Evolutionary conservation across 305 asterid genomes (phyloP).

Genomic region (Stenogyne calaminthoides): DNA sequence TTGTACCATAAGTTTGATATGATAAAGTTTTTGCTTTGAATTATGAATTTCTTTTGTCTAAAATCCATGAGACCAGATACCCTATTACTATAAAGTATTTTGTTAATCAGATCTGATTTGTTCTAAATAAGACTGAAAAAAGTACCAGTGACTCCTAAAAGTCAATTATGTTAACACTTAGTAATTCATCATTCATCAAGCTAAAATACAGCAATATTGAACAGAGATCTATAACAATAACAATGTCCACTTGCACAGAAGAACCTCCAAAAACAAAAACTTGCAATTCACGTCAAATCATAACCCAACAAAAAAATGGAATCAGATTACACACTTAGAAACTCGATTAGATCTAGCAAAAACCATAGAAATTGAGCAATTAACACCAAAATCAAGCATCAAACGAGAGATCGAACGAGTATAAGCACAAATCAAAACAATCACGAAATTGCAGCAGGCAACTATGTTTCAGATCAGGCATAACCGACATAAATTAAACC

Average conservation of each 20-base stretch:
- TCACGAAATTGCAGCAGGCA: conserved; percentile 1
- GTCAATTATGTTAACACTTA: background rate
- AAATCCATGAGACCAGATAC: conserved; percentile 14
- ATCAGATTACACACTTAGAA: conserved; percentile 13
- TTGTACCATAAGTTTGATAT: background rate
- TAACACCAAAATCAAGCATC: conserved; percentile 23
- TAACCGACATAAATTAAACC: conserved; percentile 10
- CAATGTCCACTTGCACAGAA: conserved; percentile 19
- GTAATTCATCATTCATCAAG: conserved; percentile 5
- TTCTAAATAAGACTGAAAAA: conserved; percentile 4
- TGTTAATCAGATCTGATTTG: conserved; percentile 22
- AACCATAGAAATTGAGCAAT: background rate
- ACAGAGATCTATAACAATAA: too few relatives aligned
- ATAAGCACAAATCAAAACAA: conserved; percentile 13
- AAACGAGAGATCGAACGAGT: conserved; percentile 26
- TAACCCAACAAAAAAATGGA: background rate
- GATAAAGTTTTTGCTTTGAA: background rate
- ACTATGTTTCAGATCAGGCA: conserved; percentile 27
- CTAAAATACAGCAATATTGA: background rate
- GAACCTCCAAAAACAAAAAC: conserved; percentile 23
- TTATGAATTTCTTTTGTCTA: background rate
- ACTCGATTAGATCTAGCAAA: conserved; percentile 26
- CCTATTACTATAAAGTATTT: background rate
- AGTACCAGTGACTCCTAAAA: background rate
- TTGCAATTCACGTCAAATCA: conserved; percentile 23